Conservation (phyloP, 805 yeast genomes). For the Metschnikowia matae region DNA sequence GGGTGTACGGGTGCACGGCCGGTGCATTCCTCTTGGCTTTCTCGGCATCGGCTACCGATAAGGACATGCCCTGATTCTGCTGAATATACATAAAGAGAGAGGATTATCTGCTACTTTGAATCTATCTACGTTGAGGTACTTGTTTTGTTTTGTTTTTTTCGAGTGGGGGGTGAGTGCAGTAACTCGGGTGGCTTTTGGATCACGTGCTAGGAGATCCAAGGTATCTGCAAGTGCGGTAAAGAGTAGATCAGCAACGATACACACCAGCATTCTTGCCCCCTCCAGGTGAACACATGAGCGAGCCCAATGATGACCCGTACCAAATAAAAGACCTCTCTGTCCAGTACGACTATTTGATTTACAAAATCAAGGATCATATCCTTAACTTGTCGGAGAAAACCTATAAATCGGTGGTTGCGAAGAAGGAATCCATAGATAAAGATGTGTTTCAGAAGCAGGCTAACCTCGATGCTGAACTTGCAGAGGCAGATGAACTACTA, state of each 20-base stretch:
- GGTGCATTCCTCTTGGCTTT: neutral
- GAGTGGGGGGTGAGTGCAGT: too few species aligned
- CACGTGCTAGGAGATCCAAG: neutral
- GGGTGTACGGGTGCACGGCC: conserved; percentile 7
- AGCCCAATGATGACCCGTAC: conserved; percentile 50
- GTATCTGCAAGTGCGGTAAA: neutral
- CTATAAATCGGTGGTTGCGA: conserved; percentile 26
- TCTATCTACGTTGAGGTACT: neutral
- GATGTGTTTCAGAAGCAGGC: conserved; percentile 21
- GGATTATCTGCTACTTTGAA: neutral
- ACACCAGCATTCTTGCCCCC: neutral
- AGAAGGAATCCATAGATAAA: conserved; percentile 25
- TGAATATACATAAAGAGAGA: neutral
- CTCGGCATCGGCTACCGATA: neutral
- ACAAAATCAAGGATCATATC: conserved; percentile 56
- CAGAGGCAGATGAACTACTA: conserved; percentile 36
- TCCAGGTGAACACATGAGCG: neutral
- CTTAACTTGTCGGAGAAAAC: conserved; percentile 43
- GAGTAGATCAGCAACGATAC: neutral
- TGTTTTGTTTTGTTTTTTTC: neutral
- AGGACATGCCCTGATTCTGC: neutral
- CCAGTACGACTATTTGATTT: conserved; percentile 61
- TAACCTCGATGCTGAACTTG: conserved; percentile 38
- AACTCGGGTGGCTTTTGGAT: neutral
- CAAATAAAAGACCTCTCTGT: conserved; percentile 57